These are phyloP conservation scores for Carex kokanica DNA, from an alignment of 176 grass and related monocot genomes.

Conservation along the genomic window DNA sequence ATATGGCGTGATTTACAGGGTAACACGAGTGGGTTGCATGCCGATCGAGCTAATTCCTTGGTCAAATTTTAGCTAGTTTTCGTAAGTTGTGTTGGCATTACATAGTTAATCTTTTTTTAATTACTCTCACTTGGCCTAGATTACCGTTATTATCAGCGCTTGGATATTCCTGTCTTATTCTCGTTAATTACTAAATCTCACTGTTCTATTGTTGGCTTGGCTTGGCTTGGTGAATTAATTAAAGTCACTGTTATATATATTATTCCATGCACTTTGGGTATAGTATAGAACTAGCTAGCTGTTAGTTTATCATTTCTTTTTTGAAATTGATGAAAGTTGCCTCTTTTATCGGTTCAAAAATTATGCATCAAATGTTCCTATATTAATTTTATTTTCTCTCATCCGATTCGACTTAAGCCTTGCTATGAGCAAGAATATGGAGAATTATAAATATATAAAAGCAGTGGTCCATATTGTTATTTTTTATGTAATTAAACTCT, in stretches of 20 bases:
- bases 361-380: constrained; percentile 7
- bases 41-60: constrained; percentile 27
- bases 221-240: neutral
- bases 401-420: neutral
- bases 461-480: neutral
- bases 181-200: constrained; percentile 6
- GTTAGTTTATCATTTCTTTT: neutral
- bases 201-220: constrained; percentile 14
- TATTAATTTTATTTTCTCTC: neutral
- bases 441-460: neutral
- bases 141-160: neutral
- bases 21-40: constrained; percentile 38
- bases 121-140: neutral
- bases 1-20: constrained; percentile 19
- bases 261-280: neutral
- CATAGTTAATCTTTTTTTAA: constrained; percentile 22
- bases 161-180: constrained; percentile 19
- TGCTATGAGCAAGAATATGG: neutral
- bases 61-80: constrained; percentile 26
- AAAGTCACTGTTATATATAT: constrained; percentile 4
- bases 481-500: neutral
- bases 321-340: constrained; percentile 12
- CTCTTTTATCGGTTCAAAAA: neutral
- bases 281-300: neutral
- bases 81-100: constrained; percentile 20